Conservation (phyloP, 2,329 filamentous ascomycete genomes). For the Diaporthe sp. region DNA sequence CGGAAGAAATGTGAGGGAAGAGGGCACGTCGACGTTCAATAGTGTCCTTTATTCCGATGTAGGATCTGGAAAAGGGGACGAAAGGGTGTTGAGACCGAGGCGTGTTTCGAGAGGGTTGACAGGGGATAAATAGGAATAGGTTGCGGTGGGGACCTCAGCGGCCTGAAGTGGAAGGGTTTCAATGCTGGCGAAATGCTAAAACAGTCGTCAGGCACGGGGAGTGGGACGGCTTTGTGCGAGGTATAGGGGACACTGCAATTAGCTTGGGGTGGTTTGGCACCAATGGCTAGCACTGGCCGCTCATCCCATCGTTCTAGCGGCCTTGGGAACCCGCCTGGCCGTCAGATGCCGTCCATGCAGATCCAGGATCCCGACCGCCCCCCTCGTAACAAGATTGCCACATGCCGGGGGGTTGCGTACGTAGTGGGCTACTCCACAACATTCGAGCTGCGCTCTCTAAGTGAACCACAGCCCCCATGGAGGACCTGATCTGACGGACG, state of each 20-base stretch:
- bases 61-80: slow-evolving; percentile 35
- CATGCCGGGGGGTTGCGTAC: slow-evolving; percentile 19
- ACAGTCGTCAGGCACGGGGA: slow-evolving; percentile 35
- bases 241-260: slow-evolving; percentile 22
- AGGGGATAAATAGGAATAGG: slow-evolving; percentile 35
- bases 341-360: slow-evolving; percentile 28
- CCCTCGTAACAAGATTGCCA: slow-evolving; percentile 36
- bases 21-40: background rate
- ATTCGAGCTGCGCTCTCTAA: background rate
- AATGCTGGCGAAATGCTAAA: slow-evolving; percentile 36
- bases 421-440: slow-evolving; percentile 15
- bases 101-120: slow-evolving; percentile 40
- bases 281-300: slow-evolving; percentile 26
- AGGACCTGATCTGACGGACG: slow-evolving; percentile 32
- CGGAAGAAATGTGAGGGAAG: background rate
- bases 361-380: slow-evolving; percentile 23
- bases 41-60: slow-evolving; percentile 1
- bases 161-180: slow-evolving; percentile 35
- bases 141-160: slow-evolving; percentile 35
- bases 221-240: slow-evolving; percentile 17
- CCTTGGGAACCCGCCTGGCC: slow-evolving; percentile 23
- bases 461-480: slow-evolving; percentile 28
- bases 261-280: slow-evolving; percentile 11
- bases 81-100: slow-evolving; percentile 35
- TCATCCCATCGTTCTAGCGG: slow-evolving; percentile 13